These are phyloP conservation scores for Kluyveromyces sp. DNA, from an alignment of 1,139 yeast species.

Conservation along the genomic window DNA sequence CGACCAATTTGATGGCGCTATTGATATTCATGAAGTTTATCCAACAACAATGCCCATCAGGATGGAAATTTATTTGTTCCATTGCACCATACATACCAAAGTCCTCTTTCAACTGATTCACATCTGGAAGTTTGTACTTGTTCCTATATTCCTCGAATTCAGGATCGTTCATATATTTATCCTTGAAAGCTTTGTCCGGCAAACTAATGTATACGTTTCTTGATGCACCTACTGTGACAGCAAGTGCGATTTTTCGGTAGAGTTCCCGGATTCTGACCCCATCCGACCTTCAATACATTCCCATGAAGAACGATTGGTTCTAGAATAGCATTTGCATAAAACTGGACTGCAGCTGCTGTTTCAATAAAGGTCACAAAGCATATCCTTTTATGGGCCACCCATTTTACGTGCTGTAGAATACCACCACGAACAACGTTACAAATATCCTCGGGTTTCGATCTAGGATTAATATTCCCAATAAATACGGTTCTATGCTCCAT, in stretches of 20 bases:
- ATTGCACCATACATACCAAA: constrained; percentile 68
- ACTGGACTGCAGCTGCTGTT: constrained; percentile 76
- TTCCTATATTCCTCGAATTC: constrained; percentile 21
- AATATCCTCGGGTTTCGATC: constrained; percentile 71
- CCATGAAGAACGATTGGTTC: constrained; percentile 73
- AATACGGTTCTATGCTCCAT: constrained; percentile 74
- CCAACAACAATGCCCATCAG: constrained; percentile 73
- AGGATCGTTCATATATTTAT: constrained; percentile 27
- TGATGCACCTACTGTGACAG: constrained; percentile 76
- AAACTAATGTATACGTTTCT: constrained; percentile 75
- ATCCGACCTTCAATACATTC: constrained; percentile 67
- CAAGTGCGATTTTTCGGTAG: constrained; percentile 66
- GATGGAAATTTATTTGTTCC: constrained; percentile 71
- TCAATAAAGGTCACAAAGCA: constrained; percentile 75
- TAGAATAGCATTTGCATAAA: constrained; percentile 69
- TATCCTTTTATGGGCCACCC: constrained; percentile 72
- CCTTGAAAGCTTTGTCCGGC: constrained; percentile 34
- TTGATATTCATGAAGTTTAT: constrained; percentile 70
- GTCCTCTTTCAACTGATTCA: constrained; percentile 54
- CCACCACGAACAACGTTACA: constrained; percentile 85
- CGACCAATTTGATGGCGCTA: constrained; percentile 69
- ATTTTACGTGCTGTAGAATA: constrained; percentile 59
- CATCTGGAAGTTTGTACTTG: constrained; percentile 33
- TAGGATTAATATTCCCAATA: constrained; percentile 68
- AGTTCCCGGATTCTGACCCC: constrained; percentile 82